Base-by-base conservation (phyloP, 371 early-diverging fungal genomes). In the Mucor mucedo region DNA sequence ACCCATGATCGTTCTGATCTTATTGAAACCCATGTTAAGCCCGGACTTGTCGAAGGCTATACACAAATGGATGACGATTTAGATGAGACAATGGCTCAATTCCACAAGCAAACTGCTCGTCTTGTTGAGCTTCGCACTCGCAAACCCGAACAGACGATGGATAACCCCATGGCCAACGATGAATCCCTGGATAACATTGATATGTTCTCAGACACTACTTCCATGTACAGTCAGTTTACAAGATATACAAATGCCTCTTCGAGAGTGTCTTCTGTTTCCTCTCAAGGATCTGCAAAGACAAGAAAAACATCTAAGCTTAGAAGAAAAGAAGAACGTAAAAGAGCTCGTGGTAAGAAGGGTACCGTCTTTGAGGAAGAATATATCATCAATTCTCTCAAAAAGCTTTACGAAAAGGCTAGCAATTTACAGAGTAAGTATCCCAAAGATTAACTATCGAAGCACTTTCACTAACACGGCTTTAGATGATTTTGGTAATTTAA, bases 341-440 rank as follows among this genome's bases (percentile, higher is more conserved):
- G 90, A 48, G 85, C 88, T 9, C 83, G 91, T 42, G 96, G 96
- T 55, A 93, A 92, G 71, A 93, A 94, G 78, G 94, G 94, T 14
- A 89, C 89, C 55, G 85, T 87, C 5, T 94, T 89, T 66, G 98
- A 97, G 68, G 95, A 96, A 69, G 91, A 93, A 66, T 95, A 95
- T 60, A 76, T 97, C 55, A 82, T 93, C 41, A 87, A 84, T 33
- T 91, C 93, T 13, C 67, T 89, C 39, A 82, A 80, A 55, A 73
- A 79, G 38, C 62, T 87, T 8, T 77, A 76, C 13, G 86, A 87
- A 59, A 75, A 85, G 32, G 75, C 79, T 10, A 78, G 65, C 29
- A 60, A 50, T 3, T 57, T 82, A 67, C 83, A 82, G 61, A 72
- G 82, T 82, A 77, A 68, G 71, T 28, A 14, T 0, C 16, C 28